A percentile compares a stretch with the other conserved stretches of the same genome.
Evolutionary conservation across 805 yeast genomes (phyloP).

Genomic region (Candida xiaguanensis): DNA sequence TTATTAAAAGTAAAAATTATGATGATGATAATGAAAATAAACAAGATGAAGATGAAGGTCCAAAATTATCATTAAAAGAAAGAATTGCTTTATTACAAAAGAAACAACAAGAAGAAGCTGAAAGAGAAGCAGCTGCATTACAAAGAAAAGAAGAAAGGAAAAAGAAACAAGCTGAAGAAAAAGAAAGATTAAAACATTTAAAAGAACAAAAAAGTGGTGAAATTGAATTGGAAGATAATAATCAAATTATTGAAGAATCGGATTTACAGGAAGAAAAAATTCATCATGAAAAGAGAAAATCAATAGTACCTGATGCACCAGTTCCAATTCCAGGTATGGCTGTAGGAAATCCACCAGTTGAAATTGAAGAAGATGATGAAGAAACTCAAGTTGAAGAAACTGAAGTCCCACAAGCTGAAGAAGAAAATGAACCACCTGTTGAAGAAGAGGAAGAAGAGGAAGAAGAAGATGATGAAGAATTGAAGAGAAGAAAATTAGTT

Average conservation of each 20-base stretch:
- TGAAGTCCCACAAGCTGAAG: conserved; percentile 14
- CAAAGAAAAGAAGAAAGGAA: conserved; percentile 52
- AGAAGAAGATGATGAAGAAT: conserved; percentile 73
- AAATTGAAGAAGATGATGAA: conserved; percentile 1
- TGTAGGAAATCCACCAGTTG: background rate
- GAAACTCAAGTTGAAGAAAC: conserved; percentile 1
- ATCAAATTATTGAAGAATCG: too few relatives aligned
- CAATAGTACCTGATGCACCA: background rate
- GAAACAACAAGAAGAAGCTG: conserved; percentile 77
- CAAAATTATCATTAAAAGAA: conserved; percentile 80
- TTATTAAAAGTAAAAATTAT: conserved; percentile 17
- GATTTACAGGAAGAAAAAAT: conserved; percentile 3
- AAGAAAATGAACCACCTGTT: conserved; percentile 10
- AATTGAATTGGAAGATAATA: too few relatives aligned
- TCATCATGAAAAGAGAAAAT: conserved; percentile 2
- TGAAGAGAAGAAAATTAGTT: conserved; percentile 69
- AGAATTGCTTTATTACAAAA: conserved; percentile 81
- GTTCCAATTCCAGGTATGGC: conserved; percentile 6
- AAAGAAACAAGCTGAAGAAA: conserved; percentile 33
- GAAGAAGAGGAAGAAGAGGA: conserved; percentile 41
- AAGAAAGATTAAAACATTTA: conserved; percentile 19
- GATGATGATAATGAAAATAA: conserved; percentile 19
- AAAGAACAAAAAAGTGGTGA: conserved; percentile 14
- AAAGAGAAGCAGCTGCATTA: conserved; percentile 58
- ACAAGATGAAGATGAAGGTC: conserved; percentile 47